Conservation (phyloP, 805 yeast genomes). For the Zygotorulaspora sp. region DNA sequence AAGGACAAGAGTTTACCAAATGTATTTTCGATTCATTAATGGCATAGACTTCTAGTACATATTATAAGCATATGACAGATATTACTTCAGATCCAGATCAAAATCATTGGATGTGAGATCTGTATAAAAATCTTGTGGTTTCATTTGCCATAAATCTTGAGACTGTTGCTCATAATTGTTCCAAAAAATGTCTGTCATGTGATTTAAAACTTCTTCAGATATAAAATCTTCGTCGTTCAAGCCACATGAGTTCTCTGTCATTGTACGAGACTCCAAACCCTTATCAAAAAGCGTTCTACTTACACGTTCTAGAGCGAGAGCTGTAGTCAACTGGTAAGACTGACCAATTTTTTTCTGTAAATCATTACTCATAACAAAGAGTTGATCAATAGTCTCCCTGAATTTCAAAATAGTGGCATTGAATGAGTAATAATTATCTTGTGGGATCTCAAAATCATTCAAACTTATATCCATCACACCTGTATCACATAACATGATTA, state of each 20-base stretch:
- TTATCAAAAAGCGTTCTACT: slow-evolving; percentile 23
- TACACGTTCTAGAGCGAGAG: slow-evolving; percentile 24
- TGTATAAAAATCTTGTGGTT: slow-evolving; percentile 17
- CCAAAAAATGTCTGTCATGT: slow-evolving; percentile 19
- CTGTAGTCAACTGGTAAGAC: slow-evolving; percentile 19
- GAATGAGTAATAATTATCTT: slow-evolving; percentile 15
- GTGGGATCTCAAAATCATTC: slow-evolving; percentile 11
- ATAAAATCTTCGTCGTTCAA: slow-evolving; percentile 7
- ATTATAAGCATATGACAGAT: too few relatives aligned
- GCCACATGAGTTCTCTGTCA: slow-evolving; percentile 16
- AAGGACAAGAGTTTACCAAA: too few relatives aligned
- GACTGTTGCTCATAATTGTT: slow-evolving; percentile 19
- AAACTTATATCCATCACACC: slow-evolving; percentile 10
- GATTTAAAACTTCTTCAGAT: slow-evolving; percentile 17
- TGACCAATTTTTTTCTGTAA: slow-evolving; percentile 13
- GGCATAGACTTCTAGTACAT: too few relatives aligned
- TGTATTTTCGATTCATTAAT: too few relatives aligned
- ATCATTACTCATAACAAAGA: slow-evolving; percentile 11
- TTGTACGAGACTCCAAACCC: slow-evolving; percentile 20
- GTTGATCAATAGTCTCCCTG: slow-evolving; percentile 19
- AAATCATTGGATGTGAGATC: slow-evolving; percentile 5
- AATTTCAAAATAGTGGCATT: slow-evolving; percentile 13
- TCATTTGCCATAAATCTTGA: slow-evolving; percentile 20
- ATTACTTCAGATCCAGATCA: slow-evolving; percentile 8
- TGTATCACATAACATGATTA: slow-evolving; percentile 12